Percentiles rank a stretch among this genome's conserved stretches.
Evolutionary conservation across 805 yeast species (phyloP).

Genomic region (Wickerhamomyces alni): DNA sequence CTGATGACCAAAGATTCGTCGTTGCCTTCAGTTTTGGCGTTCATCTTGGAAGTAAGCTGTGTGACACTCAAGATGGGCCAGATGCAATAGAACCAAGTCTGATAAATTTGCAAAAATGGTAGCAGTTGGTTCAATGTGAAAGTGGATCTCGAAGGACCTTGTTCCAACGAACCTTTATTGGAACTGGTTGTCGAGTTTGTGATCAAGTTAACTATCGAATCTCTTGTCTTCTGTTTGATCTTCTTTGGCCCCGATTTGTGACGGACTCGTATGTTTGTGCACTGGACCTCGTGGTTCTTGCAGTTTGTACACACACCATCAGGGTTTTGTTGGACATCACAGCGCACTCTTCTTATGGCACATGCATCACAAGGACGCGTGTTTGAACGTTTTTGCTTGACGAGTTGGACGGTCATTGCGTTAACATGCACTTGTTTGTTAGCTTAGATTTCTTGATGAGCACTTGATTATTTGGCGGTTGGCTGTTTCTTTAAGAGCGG

Average conservation of each 20-base stretch:
- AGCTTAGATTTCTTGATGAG: too few species aligned
- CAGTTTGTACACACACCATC: conserved; percentile 18
- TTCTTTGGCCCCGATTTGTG: conserved; percentile 22
- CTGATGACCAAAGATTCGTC: conserved; percentile 7
- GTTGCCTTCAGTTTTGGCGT: conserved; percentile 2
- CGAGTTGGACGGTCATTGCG: neutral
- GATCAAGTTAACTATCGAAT: conserved; percentile 11
- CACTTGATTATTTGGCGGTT: too few species aligned
- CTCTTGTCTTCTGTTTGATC: conserved; percentile 18
- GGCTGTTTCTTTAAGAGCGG: too few species aligned
- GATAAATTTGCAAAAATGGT: conserved; percentile 19
- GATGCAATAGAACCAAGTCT: conserved; percentile 22
- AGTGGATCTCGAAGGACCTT: neutral
- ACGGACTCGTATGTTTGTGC: conserved; percentile 19
- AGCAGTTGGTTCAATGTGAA: conserved; percentile 16
- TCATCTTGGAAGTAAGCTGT: conserved; percentile 11
- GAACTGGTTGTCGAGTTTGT: neutral
- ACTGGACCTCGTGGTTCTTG: conserved; percentile 15
- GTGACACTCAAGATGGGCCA: conserved; percentile 21
- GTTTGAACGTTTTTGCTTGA: conserved; percentile 3
- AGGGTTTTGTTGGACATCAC: conserved; percentile 13
- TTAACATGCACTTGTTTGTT: too few species aligned
- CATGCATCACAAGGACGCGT: conserved; percentile 22
- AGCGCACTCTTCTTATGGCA: conserved; percentile 21
- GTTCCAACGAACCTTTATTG: too few species aligned